Conservation (phyloP, 2,329 filamentous ascomycete genomes). For the Plenodomus tracheiphilus region DNA sequence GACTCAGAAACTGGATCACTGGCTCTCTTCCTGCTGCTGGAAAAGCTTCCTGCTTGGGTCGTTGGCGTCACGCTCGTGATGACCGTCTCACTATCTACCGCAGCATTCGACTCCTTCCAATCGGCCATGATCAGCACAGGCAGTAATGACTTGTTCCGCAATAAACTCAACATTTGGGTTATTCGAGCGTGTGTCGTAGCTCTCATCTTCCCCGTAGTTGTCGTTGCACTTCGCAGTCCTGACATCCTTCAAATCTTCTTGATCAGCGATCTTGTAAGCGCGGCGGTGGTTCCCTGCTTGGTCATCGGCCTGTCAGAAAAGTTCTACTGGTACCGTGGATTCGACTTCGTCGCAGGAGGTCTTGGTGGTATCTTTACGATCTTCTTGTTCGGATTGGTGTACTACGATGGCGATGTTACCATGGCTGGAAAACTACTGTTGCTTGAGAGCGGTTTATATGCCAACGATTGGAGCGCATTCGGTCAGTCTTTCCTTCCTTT, state of each 20-base stretch:
- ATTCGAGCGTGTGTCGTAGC: constrained; percentile 71
- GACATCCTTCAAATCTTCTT: constrained; percentile 80
- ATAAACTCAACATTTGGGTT: constrained; percentile 74
- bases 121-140: constrained; percentile 83
- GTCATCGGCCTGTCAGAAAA: constrained; percentile 70
- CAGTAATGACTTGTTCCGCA: constrained; percentile 83
- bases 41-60: constrained; percentile 76
- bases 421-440: constrained; percentile 70
- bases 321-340: constrained; percentile 74
- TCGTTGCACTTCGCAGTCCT: constrained; percentile 73
- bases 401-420: constrained; percentile 70
- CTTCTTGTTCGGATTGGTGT: constrained; percentile 79
- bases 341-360: constrained; percentile 77
- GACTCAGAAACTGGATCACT: constrained; percentile 65
- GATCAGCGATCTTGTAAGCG: constrained; percentile 78
- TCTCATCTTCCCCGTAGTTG: constrained; percentile 73
- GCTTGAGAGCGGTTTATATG: constrained; percentile 73
- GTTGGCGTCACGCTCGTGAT: constrained; percentile 80
- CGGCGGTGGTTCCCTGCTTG: constrained; percentile 74
- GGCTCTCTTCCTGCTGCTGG: constrained; percentile 75
- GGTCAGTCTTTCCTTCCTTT: constrained; percentile 47
- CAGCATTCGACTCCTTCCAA: constrained; percentile 79
- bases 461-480: constrained; percentile 78
- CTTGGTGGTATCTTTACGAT: constrained; percentile 77
- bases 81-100: constrained; percentile 74